Evolutionary conservation across 139 green algal species (phyloP).

Genomic region (Chlorella sp.): DNA sequence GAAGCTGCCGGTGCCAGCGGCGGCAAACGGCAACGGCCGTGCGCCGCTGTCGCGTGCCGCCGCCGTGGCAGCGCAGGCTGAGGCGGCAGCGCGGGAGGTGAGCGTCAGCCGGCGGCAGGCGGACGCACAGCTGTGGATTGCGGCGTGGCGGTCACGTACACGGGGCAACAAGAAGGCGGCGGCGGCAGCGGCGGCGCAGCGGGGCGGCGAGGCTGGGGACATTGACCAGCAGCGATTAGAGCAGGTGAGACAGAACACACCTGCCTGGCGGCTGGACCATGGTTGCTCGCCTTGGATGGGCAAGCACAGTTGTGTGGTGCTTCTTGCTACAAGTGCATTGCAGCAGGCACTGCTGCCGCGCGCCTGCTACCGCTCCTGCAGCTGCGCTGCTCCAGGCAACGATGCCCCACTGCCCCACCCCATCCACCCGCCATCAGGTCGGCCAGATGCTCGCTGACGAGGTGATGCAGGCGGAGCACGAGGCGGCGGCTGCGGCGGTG

Average conservation of each 20-base stretch:
- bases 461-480: neutral
- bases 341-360: neutral
- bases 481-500: constrained; percentile 31
- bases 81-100: constrained; percentile 13
- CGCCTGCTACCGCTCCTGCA: neutral
- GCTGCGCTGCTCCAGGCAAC: too few relatives aligned
- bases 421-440: neutral
- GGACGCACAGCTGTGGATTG: constrained; percentile 27
- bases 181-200: neutral
- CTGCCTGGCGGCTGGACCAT: neutral
- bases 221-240: neutral
- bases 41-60: neutral
- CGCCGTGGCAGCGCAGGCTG: neutral
- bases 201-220: neutral
- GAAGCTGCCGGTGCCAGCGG: neutral
- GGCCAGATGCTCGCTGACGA: constrained; percentile 1
- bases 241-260: neutral
- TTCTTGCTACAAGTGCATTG: neutral
- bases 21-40: neutral
- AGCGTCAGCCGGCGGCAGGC: constrained; percentile 16
- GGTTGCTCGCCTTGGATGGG: too few relatives aligned
- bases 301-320: neutral
- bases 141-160: constrained; percentile 11
- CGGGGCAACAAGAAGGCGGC: constrained; percentile 21
- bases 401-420: too few relatives aligned